Base-by-base conservation (phyloP, 768 basidiomycete genomes). In the Phlebiopsis gigantea region DNA sequence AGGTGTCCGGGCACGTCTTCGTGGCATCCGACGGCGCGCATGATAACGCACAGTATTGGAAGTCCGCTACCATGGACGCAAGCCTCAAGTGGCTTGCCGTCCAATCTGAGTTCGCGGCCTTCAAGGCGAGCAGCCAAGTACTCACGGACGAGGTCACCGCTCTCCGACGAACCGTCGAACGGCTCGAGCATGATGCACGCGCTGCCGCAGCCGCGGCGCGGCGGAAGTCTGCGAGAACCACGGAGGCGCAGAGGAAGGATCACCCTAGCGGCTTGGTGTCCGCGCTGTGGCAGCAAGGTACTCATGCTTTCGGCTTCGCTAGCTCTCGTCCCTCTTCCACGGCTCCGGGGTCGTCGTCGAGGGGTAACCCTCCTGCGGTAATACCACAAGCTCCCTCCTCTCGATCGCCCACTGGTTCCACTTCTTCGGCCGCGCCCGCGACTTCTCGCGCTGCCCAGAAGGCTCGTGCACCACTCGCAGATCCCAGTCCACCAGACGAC, bases 1-100 rank as follows among this genome's bases (percentile, higher is more conserved):
- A 84, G 51, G 84, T 77, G 60, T 85, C 83, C 0, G 83, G 79
- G 0, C 81, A 87, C 55, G 66, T 84, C 46, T 77, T 84, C 60
- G 66, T 78, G 7, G 71, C 78, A 0, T 19, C 57, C 3, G 10
- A 63, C 26, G 5, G 6, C 52, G 51, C 42, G 55, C 59, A 39
- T 24, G 48, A 24, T 65, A 66, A 17, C n/a, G 31, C 64, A 24
- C 57, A 62, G 2, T 58, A 61, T 5, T 62, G 69, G 57, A 70
- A 70, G 19, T 64, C 71, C 26, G 63, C 74, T 2, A 58, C 81
- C 14, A 59, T 82, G 30, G 76, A 81, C 28, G 76, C 80, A 1
- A 85, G 81, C 60, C 62, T 84, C 24, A 66, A 68, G 10, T 71
- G 79, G 4, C 70, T 87, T 49, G 59, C 63, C 1, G 62, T 79